These are phyloP conservation scores for Ailanthus altissimus DNA, from an alignment of 345 rosid species.

Conservation along the genomic window DNA sequence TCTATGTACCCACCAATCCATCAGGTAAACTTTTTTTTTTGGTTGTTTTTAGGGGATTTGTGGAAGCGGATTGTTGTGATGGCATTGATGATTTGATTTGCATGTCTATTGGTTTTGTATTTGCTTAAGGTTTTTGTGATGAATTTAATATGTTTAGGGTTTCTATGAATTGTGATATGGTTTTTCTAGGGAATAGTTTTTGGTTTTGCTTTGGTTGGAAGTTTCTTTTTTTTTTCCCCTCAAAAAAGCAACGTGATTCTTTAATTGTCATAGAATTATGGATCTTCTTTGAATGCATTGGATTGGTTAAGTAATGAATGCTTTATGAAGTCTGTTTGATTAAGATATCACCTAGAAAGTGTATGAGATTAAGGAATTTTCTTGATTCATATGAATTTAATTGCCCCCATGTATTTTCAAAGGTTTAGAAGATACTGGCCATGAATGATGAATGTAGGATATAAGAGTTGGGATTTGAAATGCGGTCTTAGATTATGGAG, in stretches of 20 bases:
- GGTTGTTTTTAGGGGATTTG: conserved; percentile 18
- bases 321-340: not conserved
- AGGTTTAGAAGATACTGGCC: not conserved
- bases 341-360: not conserved
- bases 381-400: not conserved
- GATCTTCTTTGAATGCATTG: not conserved
- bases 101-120: conserved; percentile 2
- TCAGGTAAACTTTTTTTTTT: conserved; percentile 55
- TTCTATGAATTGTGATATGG: not conserved
- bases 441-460: not conserved
- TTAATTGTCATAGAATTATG: not conserved
- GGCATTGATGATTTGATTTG: conserved; percentile 7
- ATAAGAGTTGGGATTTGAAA: not conserved
- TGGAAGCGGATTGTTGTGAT: conserved; percentile 11
- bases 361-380: not conserved
- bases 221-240: not conserved
- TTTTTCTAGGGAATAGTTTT: not conserved
- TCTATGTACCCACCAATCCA: conserved; percentile 99
- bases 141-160: not conserved
- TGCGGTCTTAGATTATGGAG: not conserved
- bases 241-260: not conserved
- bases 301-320: not conserved
- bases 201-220: conserved; percentile 2
- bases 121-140: not conserved
- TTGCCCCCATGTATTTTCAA: not conserved